Base-by-base conservation (phyloP, 768 basidiomycete genomes). In the Tricholomella constricta region DNA sequence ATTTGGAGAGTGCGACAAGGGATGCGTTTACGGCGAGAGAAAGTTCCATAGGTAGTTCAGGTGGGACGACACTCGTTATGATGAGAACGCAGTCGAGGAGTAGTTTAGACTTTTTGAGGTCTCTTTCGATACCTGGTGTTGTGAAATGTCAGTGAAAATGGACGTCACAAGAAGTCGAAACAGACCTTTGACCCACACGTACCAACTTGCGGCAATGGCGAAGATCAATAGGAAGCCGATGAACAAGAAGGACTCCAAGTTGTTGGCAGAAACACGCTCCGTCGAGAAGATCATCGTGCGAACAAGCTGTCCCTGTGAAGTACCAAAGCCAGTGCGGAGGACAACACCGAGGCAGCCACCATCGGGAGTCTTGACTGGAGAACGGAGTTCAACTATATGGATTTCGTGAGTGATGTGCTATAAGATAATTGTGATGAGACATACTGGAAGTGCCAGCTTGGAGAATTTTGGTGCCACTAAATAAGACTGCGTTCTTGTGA, bases 261-360 rank as follows among this genome's bases (percentile, higher is more conserved):
- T 98, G 72, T 98, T 98, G 22, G 97, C 97, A 7, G 94, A 92
- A 19, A 99, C 87, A 5, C 94, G 89, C 64, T 99, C 97, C 0
- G 93, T 94, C 12, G 93, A 94, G 76, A 98, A 99, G 52, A 99
- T 94, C 97, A 98, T 99, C 0, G 97, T 98, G 51, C 96, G 79
- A 27, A 99, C 95, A 29, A 99, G 85, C 70, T 96, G 93, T 34
- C 97, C 97, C 68, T 99, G 97, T 1, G 94, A 86, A 9, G 97
- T 99, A 8, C 97, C 97, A 65, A 98, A 99, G 1, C 97, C 96
- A 11, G 97, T 98, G 50, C 94, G 86, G 36, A 98, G 80, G 11
- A 98, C 94, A 38, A 94, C 77, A 8, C 94, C 95, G 7, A 97
- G 84, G 69, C 94, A 96, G 36, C 96, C 96, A 17, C 84, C 86